Conservation (phyloP, 106 monocot genomes). For the Ottelia alismoides region DNA sequence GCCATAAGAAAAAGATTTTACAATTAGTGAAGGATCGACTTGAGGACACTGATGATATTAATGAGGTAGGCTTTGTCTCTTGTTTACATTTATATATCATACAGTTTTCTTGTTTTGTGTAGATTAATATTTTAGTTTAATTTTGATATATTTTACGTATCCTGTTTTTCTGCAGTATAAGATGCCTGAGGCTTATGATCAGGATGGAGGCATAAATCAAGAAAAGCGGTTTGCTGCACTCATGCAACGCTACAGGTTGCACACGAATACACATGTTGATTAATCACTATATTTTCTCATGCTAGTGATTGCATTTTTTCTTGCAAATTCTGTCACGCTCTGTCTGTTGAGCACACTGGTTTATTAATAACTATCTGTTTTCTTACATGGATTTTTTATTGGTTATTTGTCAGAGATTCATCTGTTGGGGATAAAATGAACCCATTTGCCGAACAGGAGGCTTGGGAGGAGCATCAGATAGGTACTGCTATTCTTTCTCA, state of each 20-base stretch:
- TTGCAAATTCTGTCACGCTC: no score
- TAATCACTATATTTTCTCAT: no score
- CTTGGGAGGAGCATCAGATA: slow-evolving; percentile 98
- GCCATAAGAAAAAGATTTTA: slow-evolving; percentile 74
- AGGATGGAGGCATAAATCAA: slow-evolving; percentile 83
- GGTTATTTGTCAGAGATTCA: no score
- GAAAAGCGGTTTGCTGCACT: slow-evolving; percentile 94
- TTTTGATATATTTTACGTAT: no score
- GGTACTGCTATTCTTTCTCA: no score
- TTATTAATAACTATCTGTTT: no score
- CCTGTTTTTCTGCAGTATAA: slow-evolving; percentile 49
- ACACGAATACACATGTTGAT: no score
- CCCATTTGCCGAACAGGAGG: slow-evolving; percentile 97
- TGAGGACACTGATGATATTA: slow-evolving; percentile 43
- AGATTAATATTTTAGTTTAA: no score
- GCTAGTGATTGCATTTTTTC: no score
- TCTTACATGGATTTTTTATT: no score
- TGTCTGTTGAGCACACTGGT: no score
- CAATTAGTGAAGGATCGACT: slow-evolving; percentile 63
- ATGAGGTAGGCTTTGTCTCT: slow-evolving; percentile 38
- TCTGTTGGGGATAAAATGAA: slow-evolving; percentile 99
- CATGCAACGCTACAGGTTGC: slow-evolving; percentile 71
- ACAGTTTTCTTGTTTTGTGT: background rate
- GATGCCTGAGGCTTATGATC: slow-evolving; percentile 96
- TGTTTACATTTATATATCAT: background rate